Conservation (phyloP, 768 basidiomycete species). For the Amanita pseudoporphyria region DNA sequence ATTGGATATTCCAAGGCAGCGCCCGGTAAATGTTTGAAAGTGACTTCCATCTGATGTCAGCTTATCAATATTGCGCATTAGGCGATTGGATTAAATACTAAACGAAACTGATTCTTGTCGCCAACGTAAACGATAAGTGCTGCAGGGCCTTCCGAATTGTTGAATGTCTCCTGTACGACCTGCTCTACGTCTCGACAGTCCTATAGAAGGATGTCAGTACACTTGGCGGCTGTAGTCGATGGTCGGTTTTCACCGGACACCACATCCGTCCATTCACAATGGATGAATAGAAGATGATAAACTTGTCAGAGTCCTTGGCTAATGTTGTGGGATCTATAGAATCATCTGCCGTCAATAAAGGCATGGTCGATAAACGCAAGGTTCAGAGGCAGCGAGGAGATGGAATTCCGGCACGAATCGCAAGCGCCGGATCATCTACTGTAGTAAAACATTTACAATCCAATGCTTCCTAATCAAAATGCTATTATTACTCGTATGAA, state of each 20-base stretch:
- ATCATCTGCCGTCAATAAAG: slow-evolving; percentile 31
- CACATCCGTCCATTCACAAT: slow-evolving; percentile 52
- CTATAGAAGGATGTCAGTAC: slow-evolving; percentile 17
- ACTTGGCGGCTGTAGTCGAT: too few relatives aligned
- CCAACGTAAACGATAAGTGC: slow-evolving; percentile 66
- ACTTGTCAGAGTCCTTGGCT: slow-evolving; percentile 34
- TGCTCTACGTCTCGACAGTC: slow-evolving; percentile 60
- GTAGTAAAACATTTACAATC: too few relatives aligned
- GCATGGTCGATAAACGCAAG: slow-evolving; percentile 31
- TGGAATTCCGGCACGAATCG: too few relatives aligned
- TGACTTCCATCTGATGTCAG: slow-evolving; percentile 53
- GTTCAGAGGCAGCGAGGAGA: too few relatives aligned
- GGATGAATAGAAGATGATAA: slow-evolving; percentile 65
- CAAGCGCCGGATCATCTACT: too few relatives aligned
- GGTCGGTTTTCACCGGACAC: slow-evolving; percentile 46
- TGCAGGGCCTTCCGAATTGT: slow-evolving; percentile 30
- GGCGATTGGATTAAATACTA: background rate
- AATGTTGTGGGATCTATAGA: slow-evolving; percentile 28
- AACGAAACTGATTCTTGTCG: slow-evolving; percentile 47
- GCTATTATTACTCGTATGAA: too few relatives aligned
- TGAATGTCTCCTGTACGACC: slow-evolving; percentile 42
- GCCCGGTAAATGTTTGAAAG: slow-evolving; percentile 47
- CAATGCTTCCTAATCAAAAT: too few relatives aligned
- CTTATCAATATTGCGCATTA: background rate
- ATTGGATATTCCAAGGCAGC: slow-evolving; percentile 49